A percentile compares a stretch with the other conserved stretches of the same genome.
phyloP scores from a whole-genome alignment of 495 filamentous ascomycete genomes.

The Trichocladium uniseriatum region DNA sequence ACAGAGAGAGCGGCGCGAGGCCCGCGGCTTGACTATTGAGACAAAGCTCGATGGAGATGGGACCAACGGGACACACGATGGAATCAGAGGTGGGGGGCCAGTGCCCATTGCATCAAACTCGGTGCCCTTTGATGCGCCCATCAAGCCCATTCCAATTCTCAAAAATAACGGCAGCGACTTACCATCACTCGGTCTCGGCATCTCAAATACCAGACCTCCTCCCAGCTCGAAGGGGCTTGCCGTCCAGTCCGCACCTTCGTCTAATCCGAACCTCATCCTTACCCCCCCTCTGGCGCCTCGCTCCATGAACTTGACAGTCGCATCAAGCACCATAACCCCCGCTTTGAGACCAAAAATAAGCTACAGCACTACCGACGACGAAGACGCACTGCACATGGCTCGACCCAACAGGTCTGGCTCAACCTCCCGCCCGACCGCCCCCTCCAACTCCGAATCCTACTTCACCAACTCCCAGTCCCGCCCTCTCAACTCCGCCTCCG shows the following conservation, averaged over 20 bases:
- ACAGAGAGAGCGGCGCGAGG: constrained; percentile 46
- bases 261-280: constrained; percentile 23
- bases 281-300: constrained; percentile 18
- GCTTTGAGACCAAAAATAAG: constrained; percentile 47
- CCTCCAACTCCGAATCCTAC: constrained; percentile 57
- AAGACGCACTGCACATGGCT: constrained; percentile 60
- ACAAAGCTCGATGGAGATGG: constrained; percentile 19
- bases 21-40: constrained; percentile 38
- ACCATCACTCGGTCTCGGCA: constrained; percentile 34
- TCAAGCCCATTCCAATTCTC: neutral
- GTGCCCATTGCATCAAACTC: constrained; percentile 7
- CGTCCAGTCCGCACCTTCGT: constrained; percentile 5
- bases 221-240: constrained; percentile 39
- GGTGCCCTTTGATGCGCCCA: neutral
- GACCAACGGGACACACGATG: neutral
- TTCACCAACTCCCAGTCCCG: too few species aligned
- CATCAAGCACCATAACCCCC: neutral
- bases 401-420: constrained; percentile 5
- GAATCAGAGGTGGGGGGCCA: constrained; percentile 5
- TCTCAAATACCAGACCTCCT: constrained; percentile 39
- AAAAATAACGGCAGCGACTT: constrained; percentile 4
- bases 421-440: constrained; percentile 29
- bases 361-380: constrained; percentile 73
- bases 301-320: constrained; percentile 12
- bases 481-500: constrained; percentile 24